These are phyloP conservation scores for Bathelium albidoporum DNA, from an alignment of 495 filamentous ascomycete genomes.

Conservation along the genomic window DNA sequence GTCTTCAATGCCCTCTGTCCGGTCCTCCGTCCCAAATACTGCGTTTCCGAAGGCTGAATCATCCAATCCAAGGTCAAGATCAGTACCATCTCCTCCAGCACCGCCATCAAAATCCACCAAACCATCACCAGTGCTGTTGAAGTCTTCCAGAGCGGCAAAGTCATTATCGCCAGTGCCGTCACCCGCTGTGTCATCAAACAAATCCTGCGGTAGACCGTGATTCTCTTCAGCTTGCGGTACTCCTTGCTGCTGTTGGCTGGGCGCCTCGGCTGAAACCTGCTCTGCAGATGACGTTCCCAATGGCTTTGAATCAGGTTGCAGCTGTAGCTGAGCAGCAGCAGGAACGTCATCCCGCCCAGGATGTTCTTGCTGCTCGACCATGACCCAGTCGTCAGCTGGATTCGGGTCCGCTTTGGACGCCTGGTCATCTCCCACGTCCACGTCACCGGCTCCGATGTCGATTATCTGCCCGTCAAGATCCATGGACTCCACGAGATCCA, in stretches of 20 bases:
- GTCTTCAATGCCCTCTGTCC: slow-evolving; percentile 38
- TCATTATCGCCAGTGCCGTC: slow-evolving; percentile 6
- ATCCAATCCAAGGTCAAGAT: slow-evolving; percentile 43
- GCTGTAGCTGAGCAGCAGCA: background rate
- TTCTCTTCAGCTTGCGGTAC: background rate
- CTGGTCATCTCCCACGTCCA: slow-evolving; percentile 14
- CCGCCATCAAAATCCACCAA: slow-evolving; percentile 41
- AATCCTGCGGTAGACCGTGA: background rate
- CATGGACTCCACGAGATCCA: slow-evolving; percentile 5
- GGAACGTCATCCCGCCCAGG: slow-evolving; percentile 18
- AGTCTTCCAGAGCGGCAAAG: slow-evolving; percentile 10
- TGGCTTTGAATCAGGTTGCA: slow-evolving; percentile 1
- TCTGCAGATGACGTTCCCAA: background rate
- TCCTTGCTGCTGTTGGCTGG: background rate
- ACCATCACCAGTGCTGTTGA: slow-evolving; percentile 19
- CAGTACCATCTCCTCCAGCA: slow-evolving; percentile 33
- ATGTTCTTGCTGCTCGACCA: slow-evolving; percentile 41
- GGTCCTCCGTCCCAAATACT: slow-evolving; percentile 48
- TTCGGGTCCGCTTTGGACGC: background rate
- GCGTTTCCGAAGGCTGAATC: slow-evolving; percentile 55
- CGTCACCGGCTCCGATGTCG: slow-evolving; percentile 2
- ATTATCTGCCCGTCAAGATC: background rate
- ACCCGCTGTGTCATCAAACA: background rate
- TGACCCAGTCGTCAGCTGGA: slow-evolving; percentile 47
- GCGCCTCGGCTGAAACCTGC: background rate